phyloP scores from a whole-genome alignment of 305 asterid genomes.

The Rubia occidens region DNA sequence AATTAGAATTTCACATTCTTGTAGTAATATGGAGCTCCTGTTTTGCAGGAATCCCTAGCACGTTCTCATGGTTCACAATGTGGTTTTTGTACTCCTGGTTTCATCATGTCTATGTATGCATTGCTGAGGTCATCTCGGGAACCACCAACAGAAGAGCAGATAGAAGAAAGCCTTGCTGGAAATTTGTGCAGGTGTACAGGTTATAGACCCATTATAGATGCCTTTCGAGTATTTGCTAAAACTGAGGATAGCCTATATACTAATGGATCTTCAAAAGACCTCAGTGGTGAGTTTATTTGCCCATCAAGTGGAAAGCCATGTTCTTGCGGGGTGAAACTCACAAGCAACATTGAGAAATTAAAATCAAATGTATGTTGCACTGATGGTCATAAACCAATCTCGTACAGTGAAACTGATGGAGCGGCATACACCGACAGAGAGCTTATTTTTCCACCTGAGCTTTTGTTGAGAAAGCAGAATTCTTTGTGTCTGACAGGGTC shows the following conservation, averaged over 20 bases:
- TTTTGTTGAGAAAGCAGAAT: conserved; percentile 45
- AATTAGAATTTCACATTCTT: neutral
- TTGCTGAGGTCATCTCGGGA: conserved; percentile 60
- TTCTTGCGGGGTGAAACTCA: conserved; percentile 48
- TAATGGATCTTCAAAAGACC: conserved; percentile 32
- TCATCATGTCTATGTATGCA: conserved; percentile 91
- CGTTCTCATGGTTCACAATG: conserved; percentile 89
- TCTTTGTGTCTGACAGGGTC: conserved; percentile 51
- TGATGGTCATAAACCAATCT: conserved; percentile 36
- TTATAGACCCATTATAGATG: conserved; percentile 86
- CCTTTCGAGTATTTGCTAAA: conserved; percentile 77
- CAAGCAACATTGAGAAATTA: conserved; percentile 25
- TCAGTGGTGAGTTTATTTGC: conserved; percentile 49
- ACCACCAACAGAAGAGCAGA: conserved; percentile 65
- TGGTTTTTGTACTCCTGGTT: conserved; percentile 98
- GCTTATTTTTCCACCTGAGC: conserved; percentile 91
- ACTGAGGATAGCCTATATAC: conserved; percentile 65
- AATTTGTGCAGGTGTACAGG: conserved; percentile 96
- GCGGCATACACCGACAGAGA: conserved; percentile 64
- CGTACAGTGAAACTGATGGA: conserved; percentile 65
- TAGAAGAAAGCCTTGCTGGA: conserved; percentile 93
- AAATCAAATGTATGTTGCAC: conserved; percentile 22
- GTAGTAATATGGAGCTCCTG: conserved; percentile 17
- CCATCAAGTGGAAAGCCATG: conserved; percentile 97
- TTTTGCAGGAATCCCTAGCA: conserved; percentile 75